Evolutionary conservation across 1,284 basidiomycete genomes (phyloP).

Genomic region (Athelia sp.): DNA sequence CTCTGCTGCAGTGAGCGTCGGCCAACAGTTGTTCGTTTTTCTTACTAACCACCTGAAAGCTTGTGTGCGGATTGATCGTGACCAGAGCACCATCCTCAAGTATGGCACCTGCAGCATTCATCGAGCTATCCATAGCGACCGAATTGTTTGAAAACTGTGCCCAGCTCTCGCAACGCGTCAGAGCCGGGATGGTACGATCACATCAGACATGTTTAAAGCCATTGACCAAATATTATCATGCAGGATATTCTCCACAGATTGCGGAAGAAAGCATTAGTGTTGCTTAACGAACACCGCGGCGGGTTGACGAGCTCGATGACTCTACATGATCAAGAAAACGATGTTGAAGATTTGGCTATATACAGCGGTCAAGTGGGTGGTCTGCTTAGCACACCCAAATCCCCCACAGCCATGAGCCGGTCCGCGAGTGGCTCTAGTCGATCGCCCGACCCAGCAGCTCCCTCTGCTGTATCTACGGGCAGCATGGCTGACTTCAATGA

Average conservation of each 20-base stretch:
- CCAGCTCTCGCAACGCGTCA: conserved; percentile 32
- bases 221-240: background rate
- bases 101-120: conserved; percentile 19
- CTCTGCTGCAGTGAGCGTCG: background rate
- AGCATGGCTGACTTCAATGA: too few relatives aligned
- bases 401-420: too few relatives aligned
- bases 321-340: conserved; percentile 27
- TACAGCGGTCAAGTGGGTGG: too few relatives aligned
- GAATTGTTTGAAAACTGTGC: conserved; percentile 37
- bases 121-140: conserved; percentile 31
- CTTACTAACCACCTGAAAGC: conserved; percentile 17
- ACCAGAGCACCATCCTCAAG: conserved; percentile 38
- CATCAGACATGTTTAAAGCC: too few relatives aligned
- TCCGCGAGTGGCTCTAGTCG: conserved; percentile 51
- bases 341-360: conserved; percentile 45
- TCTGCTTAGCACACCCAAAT: too few relatives aligned
- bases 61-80: conserved; percentile 43
- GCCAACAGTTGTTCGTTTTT: background rate
- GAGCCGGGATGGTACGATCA: conserved; percentile 32
- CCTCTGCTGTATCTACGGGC: conserved; percentile 13
- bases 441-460: conserved; percentile 35
- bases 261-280: conserved; percentile 33
- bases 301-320: conserved; percentile 6
- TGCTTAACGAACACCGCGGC: conserved; percentile 22
- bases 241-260: conserved; percentile 29